These are phyloP conservation scores for Wickerhamomyces strasburgensis DNA, from an alignment of 805 yeast genomes.

Conservation along the genomic window DNA sequence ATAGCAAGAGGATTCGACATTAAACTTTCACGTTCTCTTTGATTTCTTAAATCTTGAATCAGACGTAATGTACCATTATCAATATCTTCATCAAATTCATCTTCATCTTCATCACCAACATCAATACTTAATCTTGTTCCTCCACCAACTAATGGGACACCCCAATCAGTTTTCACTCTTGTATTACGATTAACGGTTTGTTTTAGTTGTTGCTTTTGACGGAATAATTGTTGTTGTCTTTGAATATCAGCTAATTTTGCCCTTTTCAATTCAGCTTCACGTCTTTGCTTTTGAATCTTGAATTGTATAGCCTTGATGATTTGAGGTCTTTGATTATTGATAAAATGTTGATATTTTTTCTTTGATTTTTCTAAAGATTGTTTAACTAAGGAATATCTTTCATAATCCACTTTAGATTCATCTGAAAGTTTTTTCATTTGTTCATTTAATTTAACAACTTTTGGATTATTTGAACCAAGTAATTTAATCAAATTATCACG, in stretches of 20 bases:
- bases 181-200: no score
- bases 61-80: constrained; percentile 2
- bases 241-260: not conserved
- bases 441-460: constrained; percentile 3
- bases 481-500: constrained; percentile 9
- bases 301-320: not conserved
- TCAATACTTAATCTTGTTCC: not conserved
- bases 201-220: not conserved
- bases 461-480: constrained; percentile 5
- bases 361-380: constrained; percentile 3
- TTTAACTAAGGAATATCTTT: constrained; percentile 3
- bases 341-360: constrained; percentile 5
- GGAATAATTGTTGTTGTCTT: not conserved
- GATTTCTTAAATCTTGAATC: constrained; percentile 2
- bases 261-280: not conserved
- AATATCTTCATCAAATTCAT: not conserved
- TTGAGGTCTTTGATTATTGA: constrained; percentile 4
- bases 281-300: constrained; percentile 1
- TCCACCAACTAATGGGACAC: not conserved
- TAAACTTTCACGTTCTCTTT: constrained; percentile 2
- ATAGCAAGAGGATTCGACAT: constrained; percentile 1
- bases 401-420: constrained; percentile 1
- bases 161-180: not conserved
- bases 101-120: constrained; percentile 1
- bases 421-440: constrained; percentile 7